phyloP scores from a whole-genome alignment of 73 alveolate species.

The Loxodes magnus region DNA sequence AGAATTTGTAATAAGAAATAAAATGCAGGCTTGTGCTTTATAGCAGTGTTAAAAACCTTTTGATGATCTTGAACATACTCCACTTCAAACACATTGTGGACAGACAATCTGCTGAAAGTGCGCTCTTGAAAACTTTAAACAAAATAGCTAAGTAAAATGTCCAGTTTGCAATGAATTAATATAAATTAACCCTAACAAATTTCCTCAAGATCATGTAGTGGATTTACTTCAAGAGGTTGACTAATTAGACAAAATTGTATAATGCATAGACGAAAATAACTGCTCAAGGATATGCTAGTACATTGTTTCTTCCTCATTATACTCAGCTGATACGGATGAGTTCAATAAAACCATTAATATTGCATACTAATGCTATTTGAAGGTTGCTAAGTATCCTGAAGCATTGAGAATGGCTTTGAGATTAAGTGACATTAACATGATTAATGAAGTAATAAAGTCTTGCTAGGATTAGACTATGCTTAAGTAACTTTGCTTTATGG shows the following conservation, averaged over 20 bases:
- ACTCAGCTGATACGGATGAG: conserved; percentile 92
- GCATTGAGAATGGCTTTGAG: conserved; percentile 97
- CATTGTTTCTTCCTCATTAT: conserved; percentile 53
- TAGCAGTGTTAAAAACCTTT: too few relatives aligned
- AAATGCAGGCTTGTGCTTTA: too few relatives aligned
- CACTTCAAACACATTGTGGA: too few relatives aligned
- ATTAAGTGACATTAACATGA: conserved; percentile 59
- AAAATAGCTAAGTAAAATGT: too few relatives aligned
- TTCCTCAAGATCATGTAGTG: conserved; percentile 86
- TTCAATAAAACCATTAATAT: conserved; percentile 54
- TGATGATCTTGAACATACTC: too few relatives aligned
- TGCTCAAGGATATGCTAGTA: conserved; percentile 76
- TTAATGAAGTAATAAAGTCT: conserved; percentile 62
- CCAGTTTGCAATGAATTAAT: too few relatives aligned
- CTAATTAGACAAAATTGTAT: conserved; percentile 45
- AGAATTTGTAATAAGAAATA: too few relatives aligned
- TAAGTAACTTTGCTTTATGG: conserved; percentile 75
- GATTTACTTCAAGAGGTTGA: conserved; percentile 90
- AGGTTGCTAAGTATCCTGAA: conserved; percentile 68
- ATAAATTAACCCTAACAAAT: too few relatives aligned
- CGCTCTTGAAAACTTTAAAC: too few relatives aligned
- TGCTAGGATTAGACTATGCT: conserved; percentile 47
- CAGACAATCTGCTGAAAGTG: too few relatives aligned
- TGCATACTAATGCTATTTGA: conserved; percentile 55
- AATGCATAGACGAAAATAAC: conserved; percentile 63